A percentile compares a stretch with the other conserved stretches of the same genome.
Evolutionary conservation across 2,329 filamentous ascomycete genomes (phyloP).

Genomic region (Neofusicoccum ribis): DNA sequence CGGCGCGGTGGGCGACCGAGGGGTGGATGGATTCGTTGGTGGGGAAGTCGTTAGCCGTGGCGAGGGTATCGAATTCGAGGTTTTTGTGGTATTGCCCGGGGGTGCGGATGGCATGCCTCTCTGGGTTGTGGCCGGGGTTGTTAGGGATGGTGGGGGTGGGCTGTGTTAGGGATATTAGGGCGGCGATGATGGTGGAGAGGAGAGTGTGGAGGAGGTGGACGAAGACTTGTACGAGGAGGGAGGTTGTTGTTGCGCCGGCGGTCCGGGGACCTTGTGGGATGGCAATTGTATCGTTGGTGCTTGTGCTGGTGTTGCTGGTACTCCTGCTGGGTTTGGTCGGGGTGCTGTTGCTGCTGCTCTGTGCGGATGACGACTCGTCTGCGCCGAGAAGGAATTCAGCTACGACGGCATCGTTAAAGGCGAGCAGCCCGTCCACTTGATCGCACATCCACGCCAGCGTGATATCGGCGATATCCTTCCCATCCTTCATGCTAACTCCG

Average conservation of each 20-base stretch:
- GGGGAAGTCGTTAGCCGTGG: not conserved
- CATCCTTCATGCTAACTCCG: constrained; percentile 1
- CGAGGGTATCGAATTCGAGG: not conserved
- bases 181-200: not conserved
- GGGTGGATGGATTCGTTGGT: constrained; percentile 17
- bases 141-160: too few relatives aligned
- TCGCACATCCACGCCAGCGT: constrained; percentile 45
- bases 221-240: not conserved
- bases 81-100: constrained; percentile 11
- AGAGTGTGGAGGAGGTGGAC: not conserved
- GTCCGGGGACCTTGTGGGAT: not conserved
- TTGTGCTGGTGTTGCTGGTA: not conserved
- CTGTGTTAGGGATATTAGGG: not conserved
- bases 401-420: constrained; percentile 1
- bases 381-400: not conserved
- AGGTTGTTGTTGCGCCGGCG: not conserved
- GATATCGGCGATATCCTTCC: constrained; percentile 35
- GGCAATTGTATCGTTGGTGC: too few relatives aligned
- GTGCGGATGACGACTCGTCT: not conserved
- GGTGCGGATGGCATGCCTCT: not conserved
- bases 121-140: too few relatives aligned
- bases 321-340: not conserved
- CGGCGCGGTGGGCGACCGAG: constrained; percentile 2
- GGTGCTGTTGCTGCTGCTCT: not conserved
- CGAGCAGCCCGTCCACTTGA: constrained; percentile 13